Base-by-base conservation (phyloP, 2,329 filamentous ascomycete species). In the Kalmusia sp. region DNA sequence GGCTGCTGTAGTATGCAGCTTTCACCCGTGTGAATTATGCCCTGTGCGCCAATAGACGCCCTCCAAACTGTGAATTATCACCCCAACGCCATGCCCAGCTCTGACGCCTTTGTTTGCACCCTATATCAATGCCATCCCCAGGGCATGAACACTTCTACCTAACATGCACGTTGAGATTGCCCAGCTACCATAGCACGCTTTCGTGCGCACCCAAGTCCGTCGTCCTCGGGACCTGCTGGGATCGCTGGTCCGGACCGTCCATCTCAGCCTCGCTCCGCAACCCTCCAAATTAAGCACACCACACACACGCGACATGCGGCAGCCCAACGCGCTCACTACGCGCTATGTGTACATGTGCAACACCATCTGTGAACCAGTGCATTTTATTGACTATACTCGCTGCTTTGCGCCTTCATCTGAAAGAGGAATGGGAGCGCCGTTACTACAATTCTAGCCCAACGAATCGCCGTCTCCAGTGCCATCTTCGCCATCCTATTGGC, bases 401-500 rank as follows among this genome's bases (percentile, higher is more conserved):
- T 55, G 45, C 51, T 43, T n/a, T 50, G 52, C 52, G 49, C 54
- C 35, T 49, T 35, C 37, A 48, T 41, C 51, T 50, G 41, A 19
- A 54, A 48, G 19, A 27, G 51, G 57, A 41, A 55, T 52, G 25
- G 45, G 25, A 46, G 46, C 52, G 46, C 59, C 57, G 50, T 58
- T 52, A 40, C 47, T n/a, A 52, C 33, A n/a, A 49, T 27, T 21
- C 47, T 38, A 49, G 49, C 25, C 49, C 33, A 43, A 24, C 52
- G 48, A 51, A 51, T 55, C 47, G 48, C 41, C 4, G 35, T 19
- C 43, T 28, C 12, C 28, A 55, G 47, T 15, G 52, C 58, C 55
- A 49, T 43, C 53, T 49, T 46, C 11, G 17, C 58, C 54, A 19
- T 40, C 37, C 53, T 52, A 73, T 72, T 73, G 67, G 70, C 52